A percentile compares a stretch with the other conserved stretches of the same genome.
Evolutionary conservation across 1,139 yeast species (phyloP).

Genomic region (Meyerozyma carpophila): DNA sequence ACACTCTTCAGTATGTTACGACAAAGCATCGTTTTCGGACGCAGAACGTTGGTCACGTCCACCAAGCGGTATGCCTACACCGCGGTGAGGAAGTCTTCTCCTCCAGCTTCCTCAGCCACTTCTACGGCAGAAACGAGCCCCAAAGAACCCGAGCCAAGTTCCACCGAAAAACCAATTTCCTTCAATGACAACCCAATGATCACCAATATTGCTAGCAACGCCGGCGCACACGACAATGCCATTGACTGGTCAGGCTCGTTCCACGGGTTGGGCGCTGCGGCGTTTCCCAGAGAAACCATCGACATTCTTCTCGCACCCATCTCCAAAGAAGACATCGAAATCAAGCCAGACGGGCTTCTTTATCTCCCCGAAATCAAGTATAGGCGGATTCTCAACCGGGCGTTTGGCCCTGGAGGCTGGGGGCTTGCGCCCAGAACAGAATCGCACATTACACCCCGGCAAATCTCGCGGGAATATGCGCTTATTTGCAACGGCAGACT

Average conservation of each 20-base stretch:
- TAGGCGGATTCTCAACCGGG: slow-evolving; percentile 77
- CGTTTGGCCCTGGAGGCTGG: slow-evolving; percentile 99
- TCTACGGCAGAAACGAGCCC: neutral
- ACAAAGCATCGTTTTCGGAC: neutral
- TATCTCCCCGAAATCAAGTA: slow-evolving; percentile 94
- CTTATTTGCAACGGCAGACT: slow-evolving; percentile 81
- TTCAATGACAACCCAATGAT: slow-evolving; percentile 19
- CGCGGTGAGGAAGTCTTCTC: neutral
- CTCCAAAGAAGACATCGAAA: slow-evolving; percentile 70
- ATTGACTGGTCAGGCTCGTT: slow-evolving; percentile 72
- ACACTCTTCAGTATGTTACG: neutral
- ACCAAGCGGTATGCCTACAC: neutral
- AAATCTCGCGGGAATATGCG: slow-evolving; percentile 82
- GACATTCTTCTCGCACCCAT: slow-evolving; percentile 57
- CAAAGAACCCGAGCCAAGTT: neutral
- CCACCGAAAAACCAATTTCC: slow-evolving; percentile 3
- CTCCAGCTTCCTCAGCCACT: neutral
- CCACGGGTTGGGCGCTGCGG: slow-evolving; percentile 74
- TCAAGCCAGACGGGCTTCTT: slow-evolving; percentile 90
- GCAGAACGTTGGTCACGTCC: neutral
- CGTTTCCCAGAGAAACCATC: slow-evolving; percentile 61
- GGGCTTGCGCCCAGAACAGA: slow-evolving; percentile 93
- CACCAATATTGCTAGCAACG: neutral
- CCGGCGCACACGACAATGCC: slow-evolving; percentile 8
- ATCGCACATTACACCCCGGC: slow-evolving; percentile 60